Evolutionary conservation across 2,329 filamentous ascomycete genomes (phyloP), one percentile per base, ranked within the genome.

Genomic region (Acrodontium crateriforme): DNA sequence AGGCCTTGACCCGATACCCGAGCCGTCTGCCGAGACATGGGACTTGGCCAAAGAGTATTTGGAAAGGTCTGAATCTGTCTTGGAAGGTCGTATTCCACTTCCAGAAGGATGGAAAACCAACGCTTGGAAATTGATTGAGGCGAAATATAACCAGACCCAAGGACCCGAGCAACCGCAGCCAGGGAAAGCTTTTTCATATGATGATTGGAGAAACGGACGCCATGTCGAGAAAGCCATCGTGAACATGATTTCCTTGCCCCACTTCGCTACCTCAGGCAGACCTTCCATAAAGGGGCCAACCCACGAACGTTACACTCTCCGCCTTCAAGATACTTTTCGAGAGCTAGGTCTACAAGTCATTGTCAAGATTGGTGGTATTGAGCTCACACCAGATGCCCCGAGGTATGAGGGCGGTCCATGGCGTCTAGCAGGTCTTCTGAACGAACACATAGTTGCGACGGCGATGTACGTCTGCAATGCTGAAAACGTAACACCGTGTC

Each of bases 391-490:
- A 0, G 63, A 67, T 16, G 59, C 67, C 2, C 63, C 70, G 0
- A 40, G 44, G 0, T 74, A 68, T 35, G 46, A 51, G 0, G 62
- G 62, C 10, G 65, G 64, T 1, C 52, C 51, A 1, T 71, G 65
- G 60, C 64, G 69, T 30, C 39, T 60, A 7, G 47, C 52, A 32
- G 50, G 50, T 8, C 31, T 24, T 9, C 36, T 50, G 52, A 76
- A 77, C 38, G 72, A 78, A 45, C 65, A 64, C 34, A 72, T 78
- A 18, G 64, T 63, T 36, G 68, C 69, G 0, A 70, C 69, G 0
- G 67, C 70, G 0, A 51, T 77, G 14, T 71, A 71, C 45, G 70
- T 71, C 44, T 67, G 69, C 37, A 65, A 72, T 30, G 54, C 47
- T 24, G 61, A 71, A 0, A 79, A 79, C 44, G 63, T 76, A 25